Base-by-base conservation (phyloP, 495 filamentous ascomycete genomes). In the Penicillium parvum region DNA sequence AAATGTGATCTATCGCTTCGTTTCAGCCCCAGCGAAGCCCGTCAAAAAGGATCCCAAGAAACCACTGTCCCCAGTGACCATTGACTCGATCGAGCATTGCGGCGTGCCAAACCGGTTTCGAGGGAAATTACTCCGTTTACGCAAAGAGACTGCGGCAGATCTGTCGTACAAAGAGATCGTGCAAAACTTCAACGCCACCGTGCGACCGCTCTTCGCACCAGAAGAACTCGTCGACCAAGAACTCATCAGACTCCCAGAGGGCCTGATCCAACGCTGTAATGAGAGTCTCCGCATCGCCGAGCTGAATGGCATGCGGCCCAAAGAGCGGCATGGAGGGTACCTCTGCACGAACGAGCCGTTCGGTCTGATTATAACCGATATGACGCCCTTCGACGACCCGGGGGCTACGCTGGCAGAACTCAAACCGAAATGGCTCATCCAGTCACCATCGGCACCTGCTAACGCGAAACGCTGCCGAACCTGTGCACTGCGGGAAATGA, bases 351-450 rank as follows among this genome's bases (percentile, higher is more conserved):
- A 73, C 14, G 75, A 83, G 42, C 60, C 63, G 6, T 77, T 81
- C 45, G 90, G 82, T 0, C 72, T 90, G 35, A 64, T 96, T 0
- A 72, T 96, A 25, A 83, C 82, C 25, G 86, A 96, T 52, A 95
- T 97, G 90, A 81, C 77, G 0, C 63, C 74, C 4, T 55, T 47
- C 19, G 53, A 53, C 8, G 61, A 68, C n/a, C 54, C 66, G 6
- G 63, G 50, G 14, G 69, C 77, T 14, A 63, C 72, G 0, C 54
- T 81, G 1, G 65, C 89, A 16, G 87, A 98, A 61, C 81, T 97
- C 52, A 98, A 98, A 55, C 89, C 91, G 5, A 98, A 98, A 63
- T 98, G 92, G 92, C 78, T 96, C 1, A 58, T 74, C 5, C 90
- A 91, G 49, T 92, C 87, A 1, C 88, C 86, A 1, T 80, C 78